Conservation (phyloP, 2,329 filamentous ascomycete genomes). For the Calonectria pauciramosa region DNA sequence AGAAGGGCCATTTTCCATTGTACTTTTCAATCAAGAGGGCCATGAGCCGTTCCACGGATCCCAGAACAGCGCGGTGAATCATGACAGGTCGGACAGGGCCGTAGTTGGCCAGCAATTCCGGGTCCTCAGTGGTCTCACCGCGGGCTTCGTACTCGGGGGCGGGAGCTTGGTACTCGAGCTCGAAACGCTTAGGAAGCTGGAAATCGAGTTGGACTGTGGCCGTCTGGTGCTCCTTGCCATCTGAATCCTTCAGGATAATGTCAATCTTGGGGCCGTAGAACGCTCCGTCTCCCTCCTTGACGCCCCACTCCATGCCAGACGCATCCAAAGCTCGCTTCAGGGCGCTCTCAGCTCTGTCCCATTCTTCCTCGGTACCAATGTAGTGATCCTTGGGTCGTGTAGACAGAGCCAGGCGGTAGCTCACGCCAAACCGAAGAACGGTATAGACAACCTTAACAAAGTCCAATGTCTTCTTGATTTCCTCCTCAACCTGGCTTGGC, state of each 20-base stretch:
- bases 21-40: constrained; percentile 89
- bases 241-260: constrained; percentile 82
- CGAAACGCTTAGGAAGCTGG: constrained; percentile 87
- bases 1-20: constrained; percentile 86
- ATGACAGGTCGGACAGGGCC: constrained; percentile 80
- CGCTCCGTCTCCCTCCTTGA: constrained; percentile 87
- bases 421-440: constrained; percentile 75
- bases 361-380: constrained; percentile 80
- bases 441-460: constrained; percentile 82
- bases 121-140: constrained; percentile 64
- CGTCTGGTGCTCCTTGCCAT: constrained; percentile 89
- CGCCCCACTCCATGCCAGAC: constrained; percentile 78
- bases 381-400: constrained; percentile 83
- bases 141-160: constrained; percentile 72
- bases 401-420: constrained; percentile 83
- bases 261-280: constrained; percentile 96
- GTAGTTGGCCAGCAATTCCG: constrained; percentile 61
- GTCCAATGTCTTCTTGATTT: constrained; percentile 80
- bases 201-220: constrained; percentile 93
- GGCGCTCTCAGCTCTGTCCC: constrained; percentile 61
- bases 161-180: constrained; percentile 79
- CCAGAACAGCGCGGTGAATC: constrained; percentile 87
- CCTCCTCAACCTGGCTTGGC: constrained; percentile 79
- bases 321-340: constrained; percentile 65
- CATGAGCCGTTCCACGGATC: constrained; percentile 87